phyloP scores from a whole-genome alignment of 2,329 filamentous ascomycete genomes.

The Penicillium sp. region DNA sequence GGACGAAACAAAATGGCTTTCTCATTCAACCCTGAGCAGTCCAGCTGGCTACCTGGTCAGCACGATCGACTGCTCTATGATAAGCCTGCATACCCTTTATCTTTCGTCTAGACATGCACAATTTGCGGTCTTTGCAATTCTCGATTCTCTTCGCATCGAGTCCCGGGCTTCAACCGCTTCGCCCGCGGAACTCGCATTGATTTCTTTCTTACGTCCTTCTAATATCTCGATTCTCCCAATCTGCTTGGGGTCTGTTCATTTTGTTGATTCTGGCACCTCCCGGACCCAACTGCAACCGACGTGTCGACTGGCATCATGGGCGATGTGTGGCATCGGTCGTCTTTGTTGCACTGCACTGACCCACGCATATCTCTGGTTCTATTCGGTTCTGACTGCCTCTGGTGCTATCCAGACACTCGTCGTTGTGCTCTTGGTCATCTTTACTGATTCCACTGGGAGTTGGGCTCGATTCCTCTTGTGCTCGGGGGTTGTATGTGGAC shows the following conservation, averaged over 20 bases:
- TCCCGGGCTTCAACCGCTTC: conserved; percentile 14
- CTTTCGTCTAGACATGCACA: no score
- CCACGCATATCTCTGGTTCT: conserved; percentile 4
- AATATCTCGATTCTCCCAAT: conserved; percentile 14
- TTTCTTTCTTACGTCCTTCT: conserved; percentile 13
- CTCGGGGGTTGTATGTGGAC: conserved; percentile 5
- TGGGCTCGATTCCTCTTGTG: conserved; percentile 6
- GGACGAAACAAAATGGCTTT: no score
- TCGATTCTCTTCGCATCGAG: conserved; percentile 13
- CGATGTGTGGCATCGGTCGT: conserved; percentile 28
- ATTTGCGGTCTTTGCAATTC: conserved; percentile 13
- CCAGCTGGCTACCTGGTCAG: conserved; percentile 1
- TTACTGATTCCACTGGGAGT: conserved; percentile 32
- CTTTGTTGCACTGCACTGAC: conserved; percentile 38
- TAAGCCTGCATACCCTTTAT: conserved; percentile 1
- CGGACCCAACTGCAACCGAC: background rate
- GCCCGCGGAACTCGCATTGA: conserved; percentile 7
- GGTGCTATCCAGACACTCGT: no score
- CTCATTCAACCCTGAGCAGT: background rate
- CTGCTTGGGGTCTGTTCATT: no score
- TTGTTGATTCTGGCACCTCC: no score
- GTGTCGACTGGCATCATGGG: background rate
- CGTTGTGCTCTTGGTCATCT: conserved; percentile 28
- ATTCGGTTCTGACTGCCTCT: no score
- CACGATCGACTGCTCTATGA: conserved; percentile 1